Evolutionary conservation across 768 basidiomycete genomes (phyloP), one percentile per base, ranked within the genome.

Genomic region (Heimioporus sp.): DNA sequence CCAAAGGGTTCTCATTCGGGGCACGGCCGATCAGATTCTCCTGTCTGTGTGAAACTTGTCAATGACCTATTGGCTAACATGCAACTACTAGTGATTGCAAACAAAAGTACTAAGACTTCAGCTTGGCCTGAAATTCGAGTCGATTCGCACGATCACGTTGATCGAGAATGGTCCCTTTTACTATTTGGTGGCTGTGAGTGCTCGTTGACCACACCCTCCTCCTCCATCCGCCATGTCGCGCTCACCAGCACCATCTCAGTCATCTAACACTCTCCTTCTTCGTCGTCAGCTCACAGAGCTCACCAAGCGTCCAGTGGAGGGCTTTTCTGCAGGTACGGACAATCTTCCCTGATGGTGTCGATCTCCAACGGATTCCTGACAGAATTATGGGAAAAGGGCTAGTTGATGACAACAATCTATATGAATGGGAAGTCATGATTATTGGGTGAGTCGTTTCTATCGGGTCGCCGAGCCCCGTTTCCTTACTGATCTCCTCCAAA

Each of bases 391-490:
- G 58, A 62, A 62, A 63, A 85, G 96, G 96, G 37, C 83, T 99
- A 49, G 94, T 94, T 42, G 93, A 98, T 68, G 96, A 98, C 53
- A 80, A 85, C 71, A 95, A 98, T 73, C 74, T 98, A 12, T 92
- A 88, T 52, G 95, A 98, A 74, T 99, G 97, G 97, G 94, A 97
- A 60, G 80, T 98, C 64, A 77, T 97, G 66, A 86, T 97, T 59
- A 96, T 96, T 65, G 92, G 93, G 92, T 95, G 57, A 52, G 83
- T 72, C 43, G 20, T 54, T 43, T 43, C 24, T 49, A 30, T 49
- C 46, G 43, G 39, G 43, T 69, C 49, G 44, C 44, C 46, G 46
- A 42, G 24, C 45, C 48, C 16, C 51, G n/a, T 45, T 40, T 24
- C 34, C 32, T 46, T 46, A 63, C 58, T 65, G 54, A 59, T 56